phyloP scores from a whole-genome alignment of 352 stramenopile genomes.

The Globisporangium mamillatum region DNA sequence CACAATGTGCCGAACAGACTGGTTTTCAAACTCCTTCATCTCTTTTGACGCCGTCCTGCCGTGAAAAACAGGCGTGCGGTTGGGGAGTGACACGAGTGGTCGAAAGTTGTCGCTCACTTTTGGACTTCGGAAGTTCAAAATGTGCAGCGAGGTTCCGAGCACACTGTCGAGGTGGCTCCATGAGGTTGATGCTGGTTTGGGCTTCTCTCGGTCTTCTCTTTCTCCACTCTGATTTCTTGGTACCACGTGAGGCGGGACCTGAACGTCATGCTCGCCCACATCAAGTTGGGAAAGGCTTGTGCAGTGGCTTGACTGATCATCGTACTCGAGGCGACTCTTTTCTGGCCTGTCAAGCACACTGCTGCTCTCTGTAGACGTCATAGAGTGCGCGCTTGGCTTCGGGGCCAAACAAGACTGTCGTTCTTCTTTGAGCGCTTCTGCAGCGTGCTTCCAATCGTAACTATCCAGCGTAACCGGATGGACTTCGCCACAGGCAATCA shows the following conservation, averaged over 20 bases:
- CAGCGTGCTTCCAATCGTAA: constrained; percentile 63
- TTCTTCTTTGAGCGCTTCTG: constrained; percentile 20
- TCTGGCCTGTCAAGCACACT: constrained; percentile 18
- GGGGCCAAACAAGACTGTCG: constrained; percentile 15
- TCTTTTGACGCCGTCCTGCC: constrained; percentile 18
- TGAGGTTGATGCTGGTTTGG: constrained; percentile 43
- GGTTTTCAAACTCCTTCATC: constrained; percentile 49
- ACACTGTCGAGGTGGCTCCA: constrained; percentile 70
- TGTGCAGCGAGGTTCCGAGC: constrained; percentile 61
- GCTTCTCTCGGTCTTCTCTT: constrained; percentile 22
- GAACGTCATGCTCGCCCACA: background rate
- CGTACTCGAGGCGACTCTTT: constrained; percentile 7
- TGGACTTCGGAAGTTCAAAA: constrained; percentile 74
- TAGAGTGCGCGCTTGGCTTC: constrained; percentile 31
- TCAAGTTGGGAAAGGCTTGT: constrained; percentile 10
- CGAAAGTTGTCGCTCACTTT: constrained; percentile 82
- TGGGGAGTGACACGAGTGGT: constrained; percentile 33
- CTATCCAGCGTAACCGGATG: constrained; percentile 70
- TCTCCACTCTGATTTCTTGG: background rate
- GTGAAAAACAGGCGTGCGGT: constrained; percentile 1
- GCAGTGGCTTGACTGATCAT: constrained; percentile 13
- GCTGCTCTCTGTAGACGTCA: constrained; percentile 61
- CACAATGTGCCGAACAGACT: constrained; percentile 31
- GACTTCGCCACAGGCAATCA: constrained; percentile 58
- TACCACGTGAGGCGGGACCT: background rate